Evolutionary conservation across 2,329 filamentous ascomycete species (phyloP), one percentile per base, ranked within the genome.

Genomic region (Alternaria dauci): DNA sequence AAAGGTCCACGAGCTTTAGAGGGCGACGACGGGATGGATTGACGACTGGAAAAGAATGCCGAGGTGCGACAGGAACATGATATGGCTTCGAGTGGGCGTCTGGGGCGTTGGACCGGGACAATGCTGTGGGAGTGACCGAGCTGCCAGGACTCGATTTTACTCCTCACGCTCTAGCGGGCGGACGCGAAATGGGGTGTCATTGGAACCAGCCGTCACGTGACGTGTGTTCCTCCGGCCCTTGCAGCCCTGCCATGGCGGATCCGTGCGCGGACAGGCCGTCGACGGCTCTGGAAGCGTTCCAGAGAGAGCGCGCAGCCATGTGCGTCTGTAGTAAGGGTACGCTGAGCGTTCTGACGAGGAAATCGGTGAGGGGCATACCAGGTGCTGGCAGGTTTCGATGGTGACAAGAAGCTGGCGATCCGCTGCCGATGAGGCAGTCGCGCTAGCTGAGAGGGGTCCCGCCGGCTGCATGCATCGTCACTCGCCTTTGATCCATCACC

Each of bases 1-100:
- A 75, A 76, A 74, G 73, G 71, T 74, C 67, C 60, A 61, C 62
- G 68, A 76, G 75, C 74, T 78, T 76, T 67, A 78, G 64, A 78
- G 76, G 54, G 67, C 68, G 66, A 60, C 62, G 64, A 67, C 64
- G 56, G 65, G 65, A 67, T 63, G 69, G 68, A 71, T 71, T 69
- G 71, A 63, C 64, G 65, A 69, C 55, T 62, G 66, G 53, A 63
- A 63, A 54, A 62, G 58, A 51, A 62, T 42, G 61, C 39, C 51
- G 58, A 59, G 52, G 53, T 43, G 55, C 57, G 63, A 67, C 63
- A 61, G 61, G 65, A 70, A 68, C 76, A 79, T 78, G 63, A 55
- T 77, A 66, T 61, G 68, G 59, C 44, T 56, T 58, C 54, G 58
- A 51, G 55, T 55, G 41, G 55, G 51, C 51, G 64, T 65, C 54